Percentiles rank a stretch among this genome's conserved stretches.
Conservation (phyloP, 2,329 filamentous ascomycete genomes). For the Hypoxylon sp. region DNA sequence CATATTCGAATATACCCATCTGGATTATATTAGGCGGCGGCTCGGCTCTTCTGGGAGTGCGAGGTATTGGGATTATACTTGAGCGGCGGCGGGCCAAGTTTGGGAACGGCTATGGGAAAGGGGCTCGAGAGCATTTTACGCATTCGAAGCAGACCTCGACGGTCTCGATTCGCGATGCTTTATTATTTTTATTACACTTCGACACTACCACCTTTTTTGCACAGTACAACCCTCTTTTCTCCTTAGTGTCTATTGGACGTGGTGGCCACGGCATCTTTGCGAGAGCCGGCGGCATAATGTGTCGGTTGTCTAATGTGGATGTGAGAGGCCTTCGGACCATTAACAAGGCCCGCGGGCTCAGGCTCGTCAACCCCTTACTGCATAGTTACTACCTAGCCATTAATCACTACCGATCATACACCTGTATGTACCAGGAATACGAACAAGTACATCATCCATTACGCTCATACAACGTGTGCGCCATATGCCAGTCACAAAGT, state of each 20-base stretch:
- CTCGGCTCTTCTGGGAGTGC: conserved; percentile 12
- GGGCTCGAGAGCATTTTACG: conserved; percentile 5
- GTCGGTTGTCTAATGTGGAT: conserved; percentile 24
- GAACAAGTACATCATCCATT: conserved; percentile 13
- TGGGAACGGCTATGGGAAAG: conserved; percentile 1
- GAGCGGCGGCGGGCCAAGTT: conserved; percentile 7
- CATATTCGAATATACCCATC: conserved; percentile 32
- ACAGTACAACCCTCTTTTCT: conserved; percentile 10
- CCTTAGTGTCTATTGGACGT: neutral
- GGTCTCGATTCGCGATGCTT: conserved; percentile 9
- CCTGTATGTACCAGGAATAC: conserved; percentile 22
- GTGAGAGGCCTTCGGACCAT: conserved; percentile 5
- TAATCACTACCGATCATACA: neutral
- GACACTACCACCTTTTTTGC: too few relatives aligned
- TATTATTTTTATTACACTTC: conserved; percentile 8
- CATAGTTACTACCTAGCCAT: too few relatives aligned
- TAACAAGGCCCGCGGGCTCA: conserved; percentile 1
- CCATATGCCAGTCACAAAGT: too few relatives aligned
- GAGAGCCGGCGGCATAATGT: conserved; percentile 18
- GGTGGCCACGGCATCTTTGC: conserved; percentile 1
- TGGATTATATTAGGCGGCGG: conserved; percentile 25
- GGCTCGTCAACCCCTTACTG: neutral
- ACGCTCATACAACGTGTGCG: too few relatives aligned
- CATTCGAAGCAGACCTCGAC: conserved; percentile 10
- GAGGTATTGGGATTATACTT: conserved; percentile 18